A percentile compares a stretch with the other conserved stretches of the same genome.
These are phyloP conservation scores for Dillenia turbinata DNA, from an alignment of 164 flowering plant genomes.

Conservation along the genomic window DNA sequence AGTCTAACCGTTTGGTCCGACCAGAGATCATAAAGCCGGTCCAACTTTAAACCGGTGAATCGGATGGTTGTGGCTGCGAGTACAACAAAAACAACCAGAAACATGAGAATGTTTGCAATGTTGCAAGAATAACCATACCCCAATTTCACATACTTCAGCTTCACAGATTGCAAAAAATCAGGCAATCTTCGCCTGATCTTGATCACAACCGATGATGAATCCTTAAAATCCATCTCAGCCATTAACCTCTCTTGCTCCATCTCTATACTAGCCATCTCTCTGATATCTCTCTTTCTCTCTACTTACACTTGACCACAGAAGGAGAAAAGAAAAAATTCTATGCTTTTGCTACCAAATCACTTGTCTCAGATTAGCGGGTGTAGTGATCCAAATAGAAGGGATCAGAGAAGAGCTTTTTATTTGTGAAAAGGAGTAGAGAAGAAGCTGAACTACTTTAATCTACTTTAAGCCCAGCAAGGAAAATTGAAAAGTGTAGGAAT, in stretches of 20 bases:
- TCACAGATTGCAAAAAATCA: constrained; percentile 67
- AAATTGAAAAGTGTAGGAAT: too few relatives aligned
- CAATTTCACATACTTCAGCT: constrained; percentile 81
- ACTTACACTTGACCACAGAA: too few relatives aligned
- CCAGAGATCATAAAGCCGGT: constrained; percentile 28
- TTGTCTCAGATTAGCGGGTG: too few relatives aligned
- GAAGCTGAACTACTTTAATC: too few relatives aligned
- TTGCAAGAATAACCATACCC: constrained; percentile 53
- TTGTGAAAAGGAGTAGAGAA: too few relatives aligned
- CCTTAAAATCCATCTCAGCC: constrained; percentile 77
- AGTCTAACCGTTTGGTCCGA: constrained; percentile 11
- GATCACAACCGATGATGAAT: constrained; percentile 65
- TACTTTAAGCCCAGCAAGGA: too few relatives aligned
- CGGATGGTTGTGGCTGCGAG: constrained; percentile 23
- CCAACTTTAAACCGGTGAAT: constrained; percentile 26
- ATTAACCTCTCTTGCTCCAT: constrained; percentile 77
- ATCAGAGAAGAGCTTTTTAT: too few relatives aligned
- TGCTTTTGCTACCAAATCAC: too few relatives aligned
- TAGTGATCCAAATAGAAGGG: too few relatives aligned
- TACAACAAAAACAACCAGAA: constrained; percentile 28
- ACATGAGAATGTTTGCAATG: constrained; percentile 30
- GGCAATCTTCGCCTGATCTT: constrained; percentile 57
- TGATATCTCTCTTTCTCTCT: not conserved
- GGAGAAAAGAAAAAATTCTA: too few relatives aligned
- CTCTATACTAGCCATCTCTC: constrained; percentile 37